Conservation (phyloP, 2,329 filamentous ascomycete species). For the Lasiodiplodia hormozganensis region DNA sequence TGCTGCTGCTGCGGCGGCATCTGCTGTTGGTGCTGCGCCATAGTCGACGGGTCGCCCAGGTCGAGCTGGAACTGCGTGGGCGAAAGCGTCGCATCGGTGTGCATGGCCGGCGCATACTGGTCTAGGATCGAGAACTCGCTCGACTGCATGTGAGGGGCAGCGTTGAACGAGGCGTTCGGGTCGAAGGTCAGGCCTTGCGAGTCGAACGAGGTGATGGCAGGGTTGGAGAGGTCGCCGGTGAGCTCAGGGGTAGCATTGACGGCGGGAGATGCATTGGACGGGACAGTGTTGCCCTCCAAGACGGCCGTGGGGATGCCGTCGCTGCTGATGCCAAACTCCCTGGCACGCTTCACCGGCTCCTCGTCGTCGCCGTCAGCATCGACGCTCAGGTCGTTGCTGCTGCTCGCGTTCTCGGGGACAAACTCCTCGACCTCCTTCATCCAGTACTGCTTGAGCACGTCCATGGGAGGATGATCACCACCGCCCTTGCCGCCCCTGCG, state of each 20-base stretch:
- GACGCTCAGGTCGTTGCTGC: background rate
- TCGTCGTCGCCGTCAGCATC: constrained; percentile 26
- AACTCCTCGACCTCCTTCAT: constrained; percentile 64
- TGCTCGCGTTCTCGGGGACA: constrained; percentile 35
- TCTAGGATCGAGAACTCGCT: constrained; percentile 26
- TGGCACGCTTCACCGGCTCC: constrained; percentile 27
- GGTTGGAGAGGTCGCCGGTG: background rate
- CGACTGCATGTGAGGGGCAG: constrained; percentile 4
- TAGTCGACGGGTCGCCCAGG: constrained; percentile 10
- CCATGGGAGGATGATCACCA: constrained; percentile 67
- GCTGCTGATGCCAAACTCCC: constrained; percentile 19
- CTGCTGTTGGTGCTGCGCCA: constrained; percentile 23
- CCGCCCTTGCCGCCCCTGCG: constrained; percentile 67
- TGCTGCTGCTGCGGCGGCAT: constrained; percentile 18
- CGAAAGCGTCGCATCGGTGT: constrained; percentile 5
- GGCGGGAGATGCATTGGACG: constrained; percentile 18
- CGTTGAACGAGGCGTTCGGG: constrained; percentile 12
- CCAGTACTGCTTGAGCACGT: constrained; percentile 64
- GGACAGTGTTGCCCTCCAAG: constrained; percentile 11
- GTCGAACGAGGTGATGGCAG: constrained; percentile 10
- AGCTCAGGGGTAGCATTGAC: constrained; percentile 14
- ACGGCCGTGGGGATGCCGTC: constrained; percentile 20
- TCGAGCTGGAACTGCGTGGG: constrained; percentile 26
- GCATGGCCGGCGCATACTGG: constrained; percentile 25
- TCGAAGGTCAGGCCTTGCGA: constrained; percentile 22